Conservation (phyloP, 768 basidiomycete genomes). For the Lyophyllum atratum region DNA sequence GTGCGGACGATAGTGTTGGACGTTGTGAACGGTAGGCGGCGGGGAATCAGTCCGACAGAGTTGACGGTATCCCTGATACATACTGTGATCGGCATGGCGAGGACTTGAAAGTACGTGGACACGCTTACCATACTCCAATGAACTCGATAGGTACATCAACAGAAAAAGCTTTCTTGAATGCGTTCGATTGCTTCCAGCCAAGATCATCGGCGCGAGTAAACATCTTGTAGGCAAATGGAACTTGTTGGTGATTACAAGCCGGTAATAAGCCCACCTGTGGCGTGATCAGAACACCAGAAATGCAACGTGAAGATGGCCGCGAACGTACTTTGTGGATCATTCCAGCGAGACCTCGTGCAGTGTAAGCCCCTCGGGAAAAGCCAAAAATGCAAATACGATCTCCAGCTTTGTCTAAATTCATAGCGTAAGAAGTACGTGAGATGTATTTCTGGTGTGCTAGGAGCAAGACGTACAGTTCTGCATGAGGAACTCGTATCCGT, state of each 20-base stretch:
- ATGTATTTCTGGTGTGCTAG: background rate
- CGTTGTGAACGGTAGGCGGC: slow-evolving; percentile 44
- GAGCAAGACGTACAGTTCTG: slow-evolving; percentile 44
- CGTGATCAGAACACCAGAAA: background rate
- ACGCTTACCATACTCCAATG: slow-evolving; percentile 47
- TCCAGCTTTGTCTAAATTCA: slow-evolving; percentile 37
- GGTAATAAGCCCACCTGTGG: slow-evolving; percentile 58
- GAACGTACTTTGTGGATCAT: slow-evolving; percentile 56
- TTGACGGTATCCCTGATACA: slow-evolving; percentile 50
- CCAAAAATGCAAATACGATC: slow-evolving; percentile 54
- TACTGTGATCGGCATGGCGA: background rate
- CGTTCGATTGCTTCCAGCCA: slow-evolving; percentile 29
- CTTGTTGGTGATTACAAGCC: slow-evolving; percentile 53
- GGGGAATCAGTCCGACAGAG: slow-evolving; percentile 45
- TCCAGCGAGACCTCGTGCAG: slow-evolving; percentile 41
- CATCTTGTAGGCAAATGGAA: slow-evolving; percentile 63
- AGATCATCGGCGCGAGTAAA: slow-evolving; percentile 35
- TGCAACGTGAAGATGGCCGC: slow-evolving; percentile 11
- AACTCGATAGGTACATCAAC: slow-evolving; percentile 46
- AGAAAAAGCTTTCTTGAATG: slow-evolving; percentile 50
- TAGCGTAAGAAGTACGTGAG: background rate
- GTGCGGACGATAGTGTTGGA: slow-evolving; percentile 44
- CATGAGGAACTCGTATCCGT: slow-evolving; percentile 63
- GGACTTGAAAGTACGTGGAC: too few relatives aligned
- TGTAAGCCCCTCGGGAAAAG: slow-evolving; percentile 64